Evolutionary conservation across 371 early-diverging fungal genomes (phyloP).

Genomic region (Mucor sp.): DNA sequence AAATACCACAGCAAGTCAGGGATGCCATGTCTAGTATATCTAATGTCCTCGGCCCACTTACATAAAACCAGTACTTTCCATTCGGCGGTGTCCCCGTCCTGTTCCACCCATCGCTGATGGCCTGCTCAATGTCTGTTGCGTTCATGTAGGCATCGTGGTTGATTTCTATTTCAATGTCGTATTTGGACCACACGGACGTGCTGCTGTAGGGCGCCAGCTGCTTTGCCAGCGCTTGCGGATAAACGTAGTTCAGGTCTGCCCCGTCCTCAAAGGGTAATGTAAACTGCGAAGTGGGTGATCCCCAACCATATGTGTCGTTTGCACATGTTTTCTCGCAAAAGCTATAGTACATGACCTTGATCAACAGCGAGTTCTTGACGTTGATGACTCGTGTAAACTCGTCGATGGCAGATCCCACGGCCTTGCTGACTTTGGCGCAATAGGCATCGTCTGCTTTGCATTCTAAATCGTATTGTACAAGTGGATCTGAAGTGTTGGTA

Average conservation of each 20-base stretch:
- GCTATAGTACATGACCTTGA: conserved; percentile 28
- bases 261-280: conserved; percentile 52
- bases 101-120: conserved; percentile 37
- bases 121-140: conserved; percentile 23
- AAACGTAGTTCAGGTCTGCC: conserved; percentile 48
- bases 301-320: conserved; percentile 46
- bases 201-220: conserved; percentile 49
- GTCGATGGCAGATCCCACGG: conserved; percentile 37
- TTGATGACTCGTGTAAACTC: conserved; percentile 41
- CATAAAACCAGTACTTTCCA: conserved; percentile 47
- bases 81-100: conserved; percentile 35
- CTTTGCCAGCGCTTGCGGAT: conserved; percentile 52
- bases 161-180: conserved; percentile 48
- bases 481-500: conserved; percentile 28
- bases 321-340: conserved; percentile 41
- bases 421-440: conserved; percentile 37
- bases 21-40: no score
- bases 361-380: conserved; percentile 40
- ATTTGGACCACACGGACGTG: conserved; percentile 41
- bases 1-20: no score
- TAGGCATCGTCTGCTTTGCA: conserved; percentile 33
- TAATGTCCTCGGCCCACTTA: conserved; percentile 16
- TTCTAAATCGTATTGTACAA: conserved; percentile 27
- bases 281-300: conserved; percentile 47
- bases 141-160: conserved; percentile 48